Evolutionary conservation across 306 rosid genomes (phyloP), one percentile per base, ranked within the genome.

Genomic region (Vigna trinervia): DNA sequence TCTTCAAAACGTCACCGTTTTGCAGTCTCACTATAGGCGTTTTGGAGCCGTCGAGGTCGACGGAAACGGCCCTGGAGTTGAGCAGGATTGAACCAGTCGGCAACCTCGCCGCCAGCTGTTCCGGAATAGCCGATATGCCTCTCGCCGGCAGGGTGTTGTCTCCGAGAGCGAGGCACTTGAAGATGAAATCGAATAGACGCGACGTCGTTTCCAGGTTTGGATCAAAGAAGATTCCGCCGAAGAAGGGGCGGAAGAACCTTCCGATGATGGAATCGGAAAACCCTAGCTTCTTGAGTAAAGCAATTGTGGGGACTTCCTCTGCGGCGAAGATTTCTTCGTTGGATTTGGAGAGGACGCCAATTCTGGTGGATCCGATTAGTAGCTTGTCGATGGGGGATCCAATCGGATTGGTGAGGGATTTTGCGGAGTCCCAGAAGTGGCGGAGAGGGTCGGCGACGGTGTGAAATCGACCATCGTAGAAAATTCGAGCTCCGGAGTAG

Each of bases 121-220:
- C 81, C 1, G 97, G 96, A 1, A 94, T 94, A 3, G 95, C 91
- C 0, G 86, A 85, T 50, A 95, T 89, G 8, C 98, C 97, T 0
- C 71, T 87, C n/a, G 89, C 86, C 43, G 97, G 98, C 12, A 95
- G 90, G n/a, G 96, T 78, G 32, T 92, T 95, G 32, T 95, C 88
- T 7, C 97, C 97, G 46, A 95, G 92, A 26, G 99, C 92, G 26
- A 95, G 97, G 53, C 97, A 88, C 74, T 90, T 92, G 88, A 95
- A 92, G 82, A 95, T 57, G 85, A 95, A 92, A 82, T 89, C 79
- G 83, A 95, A 95, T 75, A 92, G 47, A 19, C 93, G 84, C 6
- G 97, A 95, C 12, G 96, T 81, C 8, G 96, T 92, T 64, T 87
- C 84, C 32, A 92, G 88, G 5, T 87, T 80, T 1, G 54, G 74